Evolutionary conservation across 371 early-diverging fungal genomes (phyloP), one percentile per base, ranked within the genome.

Genomic region (Dichotomocladium elegans): DNA sequence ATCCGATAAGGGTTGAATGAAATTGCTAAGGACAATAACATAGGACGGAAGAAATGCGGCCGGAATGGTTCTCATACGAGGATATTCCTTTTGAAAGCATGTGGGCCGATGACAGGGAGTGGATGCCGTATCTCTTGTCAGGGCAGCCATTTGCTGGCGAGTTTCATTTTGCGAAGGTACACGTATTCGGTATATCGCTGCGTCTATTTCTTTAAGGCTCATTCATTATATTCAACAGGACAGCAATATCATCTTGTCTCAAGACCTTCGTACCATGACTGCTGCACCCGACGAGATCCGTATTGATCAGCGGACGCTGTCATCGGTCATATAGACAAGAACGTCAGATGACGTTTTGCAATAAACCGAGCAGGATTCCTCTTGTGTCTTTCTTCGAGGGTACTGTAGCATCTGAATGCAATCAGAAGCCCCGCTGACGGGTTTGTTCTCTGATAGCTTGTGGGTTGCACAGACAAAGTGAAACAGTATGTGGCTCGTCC

Each of bases 31-130:
- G 35, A 35, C 17, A 17, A 9, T 27, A 24, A 3, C 33, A 8
- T 59, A 81, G 82, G 41, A 77, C 80, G 8, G 84, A 83, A 12
- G 84, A 83, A 61, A 83, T 83, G 84, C 68, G 67, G 22, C 84
- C 84, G 4, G 62, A 82, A 54, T 83, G 83, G 84, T 82, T 76
- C 33, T n/a, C 56, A 3, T 74, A 70, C 45, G 55, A 65, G 17
- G 58, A 64, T 11, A 72, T 82, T 37, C 81, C 83, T 6, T 80
- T 47, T 35, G 68, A 69, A 35, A 56, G 61, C 28, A 83, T 83
- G 83, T 83, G 83, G 83, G 46, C 72, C 10, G 83, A 83, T 51
- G 81, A 81, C 51, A 43, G 52, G 12, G 34, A 61, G 8, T 83
- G 83, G 83, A 57, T 83, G 10, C 81, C 81, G 0, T 46, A 40